phyloP scores from a whole-genome alignment of 495 filamentous ascomycete species.

The Filosporella fistucella region DNA sequence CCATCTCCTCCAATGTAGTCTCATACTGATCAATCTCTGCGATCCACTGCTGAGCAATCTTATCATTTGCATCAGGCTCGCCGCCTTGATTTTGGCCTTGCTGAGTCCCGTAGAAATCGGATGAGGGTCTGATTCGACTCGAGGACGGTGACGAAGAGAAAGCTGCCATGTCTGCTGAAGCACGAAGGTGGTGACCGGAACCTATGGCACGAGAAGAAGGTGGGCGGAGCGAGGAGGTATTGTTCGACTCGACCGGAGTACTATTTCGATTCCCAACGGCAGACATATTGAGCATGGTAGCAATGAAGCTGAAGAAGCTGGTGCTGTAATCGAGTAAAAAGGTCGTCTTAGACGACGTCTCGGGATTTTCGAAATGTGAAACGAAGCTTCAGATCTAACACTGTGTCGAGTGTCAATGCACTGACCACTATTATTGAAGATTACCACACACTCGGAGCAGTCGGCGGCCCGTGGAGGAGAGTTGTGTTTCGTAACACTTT shows the following conservation, averaged over 20 bases:
- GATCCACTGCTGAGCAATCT: conserved; percentile 96
- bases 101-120: conserved; percentile 83
- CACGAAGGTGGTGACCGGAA: conserved; percentile 80
- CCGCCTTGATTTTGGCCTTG: conserved; percentile 59
- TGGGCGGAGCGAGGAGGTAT: conserved; percentile 87
- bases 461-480: conserved; percentile 12
- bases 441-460: conserved; percentile 8
- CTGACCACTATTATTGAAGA: conserved; percentile 13
- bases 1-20: conserved; percentile 97
- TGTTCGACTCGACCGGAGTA: conserved; percentile 77
- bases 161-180: conserved; percentile 94
- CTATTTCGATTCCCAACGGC: conserved; percentile 91
- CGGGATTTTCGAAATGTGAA: conserved; percentile 22
- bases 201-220: conserved; percentile 76
- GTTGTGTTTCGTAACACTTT: conserved; percentile 13
- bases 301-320: conserved; percentile 21
- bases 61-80: conserved; percentile 80
- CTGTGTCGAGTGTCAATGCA: conserved; percentile 19
- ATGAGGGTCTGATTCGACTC: conserved; percentile 86
- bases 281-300: conserved; percentile 53
- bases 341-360: conserved; percentile 5
- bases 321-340: conserved; percentile 8
- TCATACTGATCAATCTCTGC: conserved; percentile 98
- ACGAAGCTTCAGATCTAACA: conserved; percentile 23
- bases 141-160: conserved; percentile 71